Evolutionary conservation across 257 asterid genomes (phyloP), one percentile per base, ranked within the genome.

Genomic region (Cinchona pubescens): DNA sequence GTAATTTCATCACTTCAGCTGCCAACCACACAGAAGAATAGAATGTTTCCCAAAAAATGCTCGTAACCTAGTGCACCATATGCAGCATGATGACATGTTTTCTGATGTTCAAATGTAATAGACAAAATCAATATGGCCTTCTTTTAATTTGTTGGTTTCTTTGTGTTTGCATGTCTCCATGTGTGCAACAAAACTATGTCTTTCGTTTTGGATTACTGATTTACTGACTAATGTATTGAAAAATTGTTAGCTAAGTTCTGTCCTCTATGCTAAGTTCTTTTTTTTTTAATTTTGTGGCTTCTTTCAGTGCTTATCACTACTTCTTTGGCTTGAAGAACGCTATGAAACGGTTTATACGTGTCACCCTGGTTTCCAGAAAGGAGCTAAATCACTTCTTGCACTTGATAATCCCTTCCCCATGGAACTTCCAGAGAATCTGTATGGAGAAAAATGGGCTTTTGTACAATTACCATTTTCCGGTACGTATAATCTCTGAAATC

Each of bases 241-340:
- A 37, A 62, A n/a, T 51, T 42, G 43, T 40, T 40, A 40, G 8
- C 43, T 40, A 40, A 40, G 43, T 40, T 40, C 43, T 62, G 21
- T 4, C 14, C 15, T n/a, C 19, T 35, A 30, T 71, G 25, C 73
- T 78, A 27, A 62, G 12, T 19, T 69, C 60, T 43, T 8, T 19
- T 67, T 6, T 3, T 30, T n/a, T n/a, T n/a, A n/a, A n/a, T 19
- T 63, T 51, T 51, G 40, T 29, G 48, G 62, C 45, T 80, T 49
- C 60, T 78, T 76, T 71, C 92, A 94, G 99, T 94, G 99, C 78
- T 77, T 90, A 75, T 90, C 99, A 4, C 90, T 94, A 76, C 86
- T 89, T 76, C 84, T 94, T 69, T 94, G 98, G 98, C 95, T 94
- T 35, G 96, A 92, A 85, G 98, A 94, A 61, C 97, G 98, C 42